Base-by-base conservation (phyloP, 345 rosid species). In the Heritiera fomes region DNA sequence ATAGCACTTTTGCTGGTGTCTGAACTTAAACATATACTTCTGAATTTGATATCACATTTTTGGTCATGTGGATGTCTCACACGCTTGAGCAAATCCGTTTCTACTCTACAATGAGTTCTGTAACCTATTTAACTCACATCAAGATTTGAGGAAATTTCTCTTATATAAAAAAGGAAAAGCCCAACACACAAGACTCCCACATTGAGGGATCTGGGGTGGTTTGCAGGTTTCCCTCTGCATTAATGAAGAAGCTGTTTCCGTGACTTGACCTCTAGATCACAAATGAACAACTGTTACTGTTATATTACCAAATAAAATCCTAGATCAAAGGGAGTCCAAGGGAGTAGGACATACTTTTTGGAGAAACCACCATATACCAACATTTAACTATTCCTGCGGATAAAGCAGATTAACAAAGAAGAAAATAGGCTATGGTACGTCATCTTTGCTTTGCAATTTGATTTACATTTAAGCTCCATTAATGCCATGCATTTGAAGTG, bases 401-500 rank as follows among this genome's bases (percentile, higher is more conserved):
- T 14, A 50, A 9, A 30, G 45, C 43, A 69, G 6, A 69, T 69
- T 69, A 70, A 49, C 23, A 13, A 8, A 71, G 45, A 45, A 71
- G 30, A 52, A 32, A 2, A 32, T 15, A 71, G 23, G 28, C 75
- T 4, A 34, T 5, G 10, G 34, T 15, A 15, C 8, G 34, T 15
- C 75, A 52, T 52, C 60, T 52, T 52, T 71, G 28, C 75, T 52
- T 50, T 8, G 3, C 32, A 18, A 50, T 6, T 70, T 71, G 75
- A 18, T 71, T 52, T 34, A 49, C 17, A 71, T 71, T 49, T 71
- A 50, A 71, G 41, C 75, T 50, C 45, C 75, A 32, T 32, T n/a
- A 52, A 18, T 34, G 30, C 2, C 75, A 52, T 8, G 47, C 9
- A 55, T 30, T 53, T 53, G 10, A 12, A 11, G 62, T 17, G 47